Evolutionary conservation across 768 basidiomycete species (phyloP), one percentile per base, ranked within the genome.

Genomic region (Russula earlei): DNA sequence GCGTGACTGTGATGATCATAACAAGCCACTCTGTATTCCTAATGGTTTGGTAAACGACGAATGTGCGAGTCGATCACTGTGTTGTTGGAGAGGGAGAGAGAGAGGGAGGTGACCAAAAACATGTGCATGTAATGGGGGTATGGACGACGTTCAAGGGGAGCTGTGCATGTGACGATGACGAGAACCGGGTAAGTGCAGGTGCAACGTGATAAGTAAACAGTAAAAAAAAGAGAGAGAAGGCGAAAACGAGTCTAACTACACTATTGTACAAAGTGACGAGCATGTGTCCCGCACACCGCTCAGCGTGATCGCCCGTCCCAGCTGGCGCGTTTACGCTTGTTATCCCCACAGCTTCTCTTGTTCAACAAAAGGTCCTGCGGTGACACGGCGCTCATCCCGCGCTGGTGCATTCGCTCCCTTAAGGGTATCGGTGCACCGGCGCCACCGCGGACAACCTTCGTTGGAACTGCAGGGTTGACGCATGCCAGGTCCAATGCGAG

Each of bases 311-410:
- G 68, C 14, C 78, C 79, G 58, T 80, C 78, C 78, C 78, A 80
- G 59, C 79, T 81, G 36, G 77, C 75, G 58, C 78, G 71, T 69
- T 80, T 80, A 56, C 78, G 71, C 66, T 81, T 80, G 61, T 79
- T 77, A 51, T 81, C 79, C 54, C 56, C 75, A 9, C 68, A 46
- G 20, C 51, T 10, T 8, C 47, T 70, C 62, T 72, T 74, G 66
- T 73, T 73, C 58, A 79, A 51, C 51, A 78, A 67, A 49, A 80
- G 64, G 58, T 80, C 78, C 56, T 79, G 74, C 29, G 78, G 78
- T 15, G 76, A 77, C 42, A 79, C 75, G 20, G 74, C 79, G 56
- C 77, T 78, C 69, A 72, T 75, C 0, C 75, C 78, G 19, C 79
- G 74, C 36, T 78, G 78, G 55, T 80, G 76, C 59, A 62, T 57